Percentiles rank a stretch among this genome's conserved stretches.
Evolutionary conservation across 352 stramenopile genomes (phyloP).

Genomic region (Phytophthora crassamura): DNA sequence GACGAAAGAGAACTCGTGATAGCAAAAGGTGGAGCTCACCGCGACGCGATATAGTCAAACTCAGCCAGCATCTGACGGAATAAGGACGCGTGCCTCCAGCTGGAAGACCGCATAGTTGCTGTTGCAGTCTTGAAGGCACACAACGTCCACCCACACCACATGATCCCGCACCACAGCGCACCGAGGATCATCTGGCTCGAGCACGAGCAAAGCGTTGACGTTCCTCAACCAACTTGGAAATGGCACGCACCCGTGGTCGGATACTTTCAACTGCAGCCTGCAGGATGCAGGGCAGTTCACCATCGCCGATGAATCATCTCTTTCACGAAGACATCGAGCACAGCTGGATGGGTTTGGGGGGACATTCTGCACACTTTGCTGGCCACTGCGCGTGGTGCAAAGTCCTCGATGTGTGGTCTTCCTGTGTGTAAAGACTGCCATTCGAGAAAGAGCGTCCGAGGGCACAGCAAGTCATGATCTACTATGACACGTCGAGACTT

Average conservation of each 20-base stretch:
- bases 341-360: constrained; percentile 26
- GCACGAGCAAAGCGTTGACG: neutral
- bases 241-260: neutral
- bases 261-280: too few relatives aligned
- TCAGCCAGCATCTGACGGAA: constrained; percentile 11
- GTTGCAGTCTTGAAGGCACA: too few relatives aligned
- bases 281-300: constrained; percentile 8
- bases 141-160: too few relatives aligned
- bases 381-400: constrained; percentile 17
- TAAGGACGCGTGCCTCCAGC: constrained; percentile 28
- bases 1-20: constrained; percentile 4
- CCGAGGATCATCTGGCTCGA: neutral
- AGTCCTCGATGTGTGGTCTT: neutral
- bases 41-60: constrained; percentile 29
- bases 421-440: constrained; percentile 13
- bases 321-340: constrained; percentile 1
- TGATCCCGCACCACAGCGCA: neutral
- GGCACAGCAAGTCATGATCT: constrained; percentile 53
- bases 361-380: constrained; percentile 24
- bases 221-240: neutral
- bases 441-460: constrained; percentile 19
- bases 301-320: constrained; percentile 13
- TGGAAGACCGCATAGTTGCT: constrained; percentile 14
- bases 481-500: constrained; percentile 71
- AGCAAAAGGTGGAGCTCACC: neutral